A percentile compares a stretch with the other conserved stretches of the same genome.
Conservation (phyloP, 169 alveolate genomes). For the Besnoitia besnoiti region DNA sequence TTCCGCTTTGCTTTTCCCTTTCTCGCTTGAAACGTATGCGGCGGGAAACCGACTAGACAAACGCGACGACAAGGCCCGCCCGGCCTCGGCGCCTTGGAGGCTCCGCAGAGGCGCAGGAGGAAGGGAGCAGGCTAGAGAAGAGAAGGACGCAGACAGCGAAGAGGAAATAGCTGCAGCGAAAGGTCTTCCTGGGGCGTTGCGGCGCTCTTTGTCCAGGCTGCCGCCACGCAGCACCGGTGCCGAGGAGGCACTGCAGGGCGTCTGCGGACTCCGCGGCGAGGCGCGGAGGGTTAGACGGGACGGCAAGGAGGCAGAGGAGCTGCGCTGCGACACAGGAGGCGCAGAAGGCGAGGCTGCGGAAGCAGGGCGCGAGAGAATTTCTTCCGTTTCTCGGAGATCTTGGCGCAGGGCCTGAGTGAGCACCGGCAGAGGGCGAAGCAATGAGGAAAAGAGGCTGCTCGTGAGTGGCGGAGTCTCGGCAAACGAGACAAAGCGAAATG, state of each 20-base stretch:
- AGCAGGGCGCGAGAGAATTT: conserved; percentile 15
- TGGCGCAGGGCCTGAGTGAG: conserved; percentile 20
- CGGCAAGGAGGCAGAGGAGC: background rate
- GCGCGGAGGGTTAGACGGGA: background rate
- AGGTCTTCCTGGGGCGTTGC: background rate
- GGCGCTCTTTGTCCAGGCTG: background rate
- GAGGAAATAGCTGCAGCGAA: too few species aligned
- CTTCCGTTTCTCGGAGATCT: conserved; percentile 18
- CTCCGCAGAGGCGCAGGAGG: background rate
- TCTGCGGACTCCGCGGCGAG: too few species aligned
- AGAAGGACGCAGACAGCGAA: background rate
- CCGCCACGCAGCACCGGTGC: too few species aligned
- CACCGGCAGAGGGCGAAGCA: background rate
- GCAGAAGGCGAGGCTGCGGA: background rate
- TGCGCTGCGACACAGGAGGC: background rate
- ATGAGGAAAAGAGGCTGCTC: too few species aligned
- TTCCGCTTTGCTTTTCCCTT: background rate
- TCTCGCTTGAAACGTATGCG: background rate
- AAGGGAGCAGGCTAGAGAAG: background rate
- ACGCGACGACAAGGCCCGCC: background rate
- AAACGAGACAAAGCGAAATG: too few species aligned
- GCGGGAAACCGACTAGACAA: background rate
- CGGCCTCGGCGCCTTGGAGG: background rate
- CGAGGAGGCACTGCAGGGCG: too few species aligned
- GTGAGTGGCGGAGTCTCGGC: too few species aligned